phyloP scores from a whole-genome alignment of 768 basidiomycete genomes.

The Rhodotorula paludigena region DNA sequence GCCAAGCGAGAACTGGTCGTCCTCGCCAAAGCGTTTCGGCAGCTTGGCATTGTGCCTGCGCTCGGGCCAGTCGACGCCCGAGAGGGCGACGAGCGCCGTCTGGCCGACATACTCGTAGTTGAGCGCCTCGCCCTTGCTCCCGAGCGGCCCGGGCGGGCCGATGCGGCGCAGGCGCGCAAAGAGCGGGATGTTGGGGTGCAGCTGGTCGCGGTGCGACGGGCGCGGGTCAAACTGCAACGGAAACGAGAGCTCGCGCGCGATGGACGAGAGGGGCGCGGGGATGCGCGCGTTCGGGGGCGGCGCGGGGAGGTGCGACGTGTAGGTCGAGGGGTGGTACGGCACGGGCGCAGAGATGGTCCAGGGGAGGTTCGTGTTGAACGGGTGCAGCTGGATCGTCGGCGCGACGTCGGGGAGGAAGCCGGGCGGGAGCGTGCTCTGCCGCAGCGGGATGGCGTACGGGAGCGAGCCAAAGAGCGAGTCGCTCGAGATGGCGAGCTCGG shows the following conservation, averaged over 20 bases:
- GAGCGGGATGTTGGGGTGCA: conserved; percentile 30
- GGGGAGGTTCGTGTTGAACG: conserved; percentile 33
- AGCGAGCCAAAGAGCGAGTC: conserved; percentile 33
- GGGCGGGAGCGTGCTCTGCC: conserved; percentile 22
- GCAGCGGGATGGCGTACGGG: conserved; percentile 22
- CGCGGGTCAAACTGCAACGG: conserved; percentile 28
- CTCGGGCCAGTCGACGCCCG: conserved; percentile 30
- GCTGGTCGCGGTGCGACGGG: background rate
- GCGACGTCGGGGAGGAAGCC: conserved; percentile 32
- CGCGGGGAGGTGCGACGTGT: conserved; percentile 11
- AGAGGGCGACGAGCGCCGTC: conserved; percentile 18
- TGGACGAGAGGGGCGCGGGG: conserved; percentile 5
- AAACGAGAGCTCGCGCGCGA: conserved; percentile 20
- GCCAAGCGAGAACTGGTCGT: background rate
- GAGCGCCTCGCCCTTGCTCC: conserved; percentile 36
- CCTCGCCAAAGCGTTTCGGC: conserved; percentile 1
- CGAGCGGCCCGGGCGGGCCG: conserved; percentile 42
- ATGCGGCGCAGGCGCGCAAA: conserved; percentile 39
- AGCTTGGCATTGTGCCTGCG: conserved; percentile 17
- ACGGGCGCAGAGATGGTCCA: conserved; percentile 31
- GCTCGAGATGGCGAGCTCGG: conserved; percentile 29
- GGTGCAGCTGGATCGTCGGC: conserved; percentile 11
- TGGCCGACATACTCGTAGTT: conserved; percentile 34
- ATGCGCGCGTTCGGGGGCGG: conserved; percentile 21
- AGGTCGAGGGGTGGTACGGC: conserved; percentile 15